Evolutionary conservation across 1,139 yeast species (phyloP).

Genomic region (Magnusiomyces paraingens): DNA sequence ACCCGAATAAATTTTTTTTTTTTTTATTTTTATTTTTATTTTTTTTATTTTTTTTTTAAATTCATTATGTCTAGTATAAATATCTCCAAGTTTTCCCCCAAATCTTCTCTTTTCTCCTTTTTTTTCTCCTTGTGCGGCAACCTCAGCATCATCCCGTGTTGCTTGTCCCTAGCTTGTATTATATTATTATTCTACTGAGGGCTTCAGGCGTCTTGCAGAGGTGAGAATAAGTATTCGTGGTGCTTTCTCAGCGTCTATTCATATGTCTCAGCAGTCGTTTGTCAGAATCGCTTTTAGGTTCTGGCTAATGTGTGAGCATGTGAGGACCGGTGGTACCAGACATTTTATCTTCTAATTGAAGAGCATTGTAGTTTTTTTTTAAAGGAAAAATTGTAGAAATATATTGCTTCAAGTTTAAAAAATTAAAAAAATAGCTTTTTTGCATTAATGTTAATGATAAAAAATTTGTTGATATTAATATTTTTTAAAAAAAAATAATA

Average conservation of each 20-base stretch:
- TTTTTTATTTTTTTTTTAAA: too few species aligned
- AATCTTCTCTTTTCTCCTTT: background rate
- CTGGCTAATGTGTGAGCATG: background rate
- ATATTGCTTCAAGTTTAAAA: too few species aligned
- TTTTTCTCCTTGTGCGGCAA: conserved; percentile 5
- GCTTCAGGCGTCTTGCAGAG: background rate
- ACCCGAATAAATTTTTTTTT: background rate
- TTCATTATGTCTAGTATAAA: background rate
- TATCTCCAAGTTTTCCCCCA: background rate
- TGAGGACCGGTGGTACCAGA: conserved; percentile 5
- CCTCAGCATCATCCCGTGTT: conserved; percentile 6
- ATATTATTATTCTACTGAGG: background rate
- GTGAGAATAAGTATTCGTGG: conserved; percentile 1
- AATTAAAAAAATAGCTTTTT: too few species aligned
- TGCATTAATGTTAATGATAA: too few species aligned
- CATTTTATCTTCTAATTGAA: background rate
- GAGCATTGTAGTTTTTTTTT: too few species aligned
- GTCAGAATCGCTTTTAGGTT: background rate
- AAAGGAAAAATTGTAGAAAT: too few species aligned
- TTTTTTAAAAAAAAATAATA: too few species aligned
- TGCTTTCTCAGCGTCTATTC: conserved; percentile 3
- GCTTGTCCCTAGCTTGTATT: conserved; percentile 3
- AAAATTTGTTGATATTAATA: too few species aligned
- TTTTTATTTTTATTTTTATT: background rate
- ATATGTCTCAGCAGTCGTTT: background rate